Evolutionary conservation across 495 filamentous ascomycete genomes (phyloP).

Genomic region (Neurospora terricola): DNA sequence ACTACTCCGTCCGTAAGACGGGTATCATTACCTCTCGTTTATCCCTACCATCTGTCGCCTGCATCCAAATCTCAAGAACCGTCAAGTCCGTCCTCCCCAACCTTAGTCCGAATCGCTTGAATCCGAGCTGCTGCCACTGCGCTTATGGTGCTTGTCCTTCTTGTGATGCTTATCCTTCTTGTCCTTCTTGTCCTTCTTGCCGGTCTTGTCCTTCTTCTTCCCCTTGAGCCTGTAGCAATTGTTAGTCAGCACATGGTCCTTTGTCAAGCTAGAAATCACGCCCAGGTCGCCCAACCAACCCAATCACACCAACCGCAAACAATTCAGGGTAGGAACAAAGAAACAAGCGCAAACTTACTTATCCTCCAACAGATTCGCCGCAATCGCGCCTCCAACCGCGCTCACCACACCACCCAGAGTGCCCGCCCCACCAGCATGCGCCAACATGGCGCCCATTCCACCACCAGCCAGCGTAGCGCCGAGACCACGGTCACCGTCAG

Average conservation of each 20-base stretch:
- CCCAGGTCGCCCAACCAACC: neutral
- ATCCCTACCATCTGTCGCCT: neutral
- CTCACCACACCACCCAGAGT: neutral
- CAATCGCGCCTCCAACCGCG: neutral
- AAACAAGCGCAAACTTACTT: neutral
- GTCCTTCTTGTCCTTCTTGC: neutral
- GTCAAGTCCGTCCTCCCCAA: neutral
- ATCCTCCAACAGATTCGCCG: neutral
- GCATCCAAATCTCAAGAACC: neutral
- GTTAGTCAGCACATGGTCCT: neutral
- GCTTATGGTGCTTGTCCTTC: neutral
- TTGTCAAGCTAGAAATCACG: neutral
- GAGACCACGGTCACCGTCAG: neutral
- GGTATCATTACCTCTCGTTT: neutral
- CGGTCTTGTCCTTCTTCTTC: neutral
- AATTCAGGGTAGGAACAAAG: neutral
- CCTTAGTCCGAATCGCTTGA: neutral
- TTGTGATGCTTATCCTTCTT: neutral
- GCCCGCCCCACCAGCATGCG: neutral
- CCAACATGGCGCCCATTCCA: neutral
- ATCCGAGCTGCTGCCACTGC: neutral
- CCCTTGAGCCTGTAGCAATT: neutral
- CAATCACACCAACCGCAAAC: neutral
- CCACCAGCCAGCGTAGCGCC: neutral
- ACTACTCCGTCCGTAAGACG: neutral